Evolutionary conservation across 1,284 basidiomycete species (phyloP).

Genomic region (Melampsora occidentalis): DNA sequence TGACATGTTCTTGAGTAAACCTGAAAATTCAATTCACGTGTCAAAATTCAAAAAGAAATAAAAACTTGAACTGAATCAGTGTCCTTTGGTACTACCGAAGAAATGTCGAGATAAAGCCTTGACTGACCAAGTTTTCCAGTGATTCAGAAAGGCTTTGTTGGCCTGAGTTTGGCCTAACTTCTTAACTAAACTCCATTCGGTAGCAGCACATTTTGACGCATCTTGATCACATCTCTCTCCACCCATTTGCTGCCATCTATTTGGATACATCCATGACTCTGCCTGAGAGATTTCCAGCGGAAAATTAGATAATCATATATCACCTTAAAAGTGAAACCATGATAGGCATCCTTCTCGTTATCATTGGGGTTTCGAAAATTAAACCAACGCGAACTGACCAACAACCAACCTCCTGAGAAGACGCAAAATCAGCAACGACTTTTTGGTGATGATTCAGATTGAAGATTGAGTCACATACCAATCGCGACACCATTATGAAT

Average conservation of each 20-base stretch:
- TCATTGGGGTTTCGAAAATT: not conserved
- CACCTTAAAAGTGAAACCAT: not conserved
- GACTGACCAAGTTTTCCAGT: slow-evolving; percentile 60
- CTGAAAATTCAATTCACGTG: slow-evolving; percentile 54
- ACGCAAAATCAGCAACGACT: not conserved
- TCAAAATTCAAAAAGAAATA: slow-evolving; percentile 46
- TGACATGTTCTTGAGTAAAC: slow-evolving; percentile 67
- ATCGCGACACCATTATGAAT: not conserved
- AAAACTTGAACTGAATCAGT: no score
- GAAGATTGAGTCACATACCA: not conserved
- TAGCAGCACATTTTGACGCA: slow-evolving; percentile 59
- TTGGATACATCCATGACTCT: slow-evolving; percentile 69
- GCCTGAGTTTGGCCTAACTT: slow-evolving; percentile 62
- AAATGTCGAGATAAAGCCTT: not conserved
- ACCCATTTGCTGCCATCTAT: slow-evolving; percentile 67
- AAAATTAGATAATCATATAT: slow-evolving; percentile 58
- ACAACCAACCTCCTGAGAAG: slow-evolving; percentile 32
- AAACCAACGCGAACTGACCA: slow-evolving; percentile 19
- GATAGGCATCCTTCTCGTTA: no score
- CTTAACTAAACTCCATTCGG: slow-evolving; percentile 62
- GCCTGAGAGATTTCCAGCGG: not conserved
- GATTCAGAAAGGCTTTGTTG: slow-evolving; percentile 62
- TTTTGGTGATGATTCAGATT: no score
- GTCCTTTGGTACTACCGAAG: no score
- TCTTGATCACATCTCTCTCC: slow-evolving; percentile 62